Evolutionary conservation across 2,329 filamentous ascomycete species (phyloP).

Genomic region (Immersiporthe knoxdaviesiana): DNA sequence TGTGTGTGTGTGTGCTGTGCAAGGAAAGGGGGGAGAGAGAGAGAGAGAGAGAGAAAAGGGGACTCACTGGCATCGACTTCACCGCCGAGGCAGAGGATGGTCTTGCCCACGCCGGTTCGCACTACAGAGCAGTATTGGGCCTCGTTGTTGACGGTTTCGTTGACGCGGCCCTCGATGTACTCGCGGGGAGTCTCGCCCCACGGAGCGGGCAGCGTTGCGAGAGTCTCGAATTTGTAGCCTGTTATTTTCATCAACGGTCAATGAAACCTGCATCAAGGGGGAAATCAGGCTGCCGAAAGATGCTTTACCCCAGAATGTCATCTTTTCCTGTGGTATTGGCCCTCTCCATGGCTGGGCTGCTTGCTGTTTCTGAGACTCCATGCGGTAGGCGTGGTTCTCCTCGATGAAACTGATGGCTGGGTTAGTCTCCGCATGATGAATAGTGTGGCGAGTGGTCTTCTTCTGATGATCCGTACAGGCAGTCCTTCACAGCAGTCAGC

Average conservation of each 20-base stretch:
- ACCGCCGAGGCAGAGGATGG: slow-evolving; percentile 78
- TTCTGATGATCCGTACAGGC: slow-evolving; percentile 51
- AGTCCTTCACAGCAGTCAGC: slow-evolving; percentile 45
- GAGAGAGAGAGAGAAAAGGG: neutral
- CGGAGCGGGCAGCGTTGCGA: slow-evolving; percentile 73
- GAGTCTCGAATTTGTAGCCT: slow-evolving; percentile 97
- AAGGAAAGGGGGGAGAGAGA: slow-evolving; percentile 20
- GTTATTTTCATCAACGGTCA: slow-evolving; percentile 4
- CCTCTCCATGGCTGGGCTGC: slow-evolving; percentile 46
- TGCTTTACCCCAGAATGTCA: slow-evolving; percentile 86
- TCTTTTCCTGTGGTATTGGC: slow-evolving; percentile 70
- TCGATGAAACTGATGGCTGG: slow-evolving; percentile 75
- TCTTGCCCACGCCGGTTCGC: slow-evolving; percentile 79
- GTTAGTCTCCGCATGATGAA: slow-evolving; percentile 28
- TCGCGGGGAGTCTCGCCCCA: slow-evolving; percentile 76
- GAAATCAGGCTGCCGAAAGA: neutral
- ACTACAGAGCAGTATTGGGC: slow-evolving; percentile 96
- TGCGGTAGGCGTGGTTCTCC: slow-evolving; percentile 79
- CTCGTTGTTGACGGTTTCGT: slow-evolving; percentile 79
- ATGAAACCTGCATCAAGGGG: neutral
- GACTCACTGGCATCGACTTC: slow-evolving; percentile 85
- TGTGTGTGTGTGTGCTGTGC: slow-evolving; percentile 17
- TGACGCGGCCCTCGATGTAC: slow-evolving; percentile 76
- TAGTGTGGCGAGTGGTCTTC: neutral
- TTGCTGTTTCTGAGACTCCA: slow-evolving; percentile 63